Evolutionary conservation across 805 yeast genomes (phyloP).

Genomic region (Candida ascalaphidarum): DNA sequence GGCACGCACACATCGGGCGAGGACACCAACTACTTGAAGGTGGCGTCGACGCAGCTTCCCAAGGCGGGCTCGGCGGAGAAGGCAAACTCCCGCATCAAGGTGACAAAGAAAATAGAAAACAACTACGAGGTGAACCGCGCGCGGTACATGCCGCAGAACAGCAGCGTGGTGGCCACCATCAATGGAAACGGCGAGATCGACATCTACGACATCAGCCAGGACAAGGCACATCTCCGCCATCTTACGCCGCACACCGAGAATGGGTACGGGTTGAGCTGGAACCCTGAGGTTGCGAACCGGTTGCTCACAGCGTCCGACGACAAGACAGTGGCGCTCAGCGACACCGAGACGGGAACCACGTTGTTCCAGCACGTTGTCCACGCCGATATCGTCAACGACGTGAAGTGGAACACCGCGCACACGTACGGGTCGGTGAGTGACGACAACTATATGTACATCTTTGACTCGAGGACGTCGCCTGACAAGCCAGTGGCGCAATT

Average conservation of each 20-base stretch:
- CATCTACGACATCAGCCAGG: conserved; percentile 35
- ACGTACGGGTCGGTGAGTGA: conserved; percentile 70
- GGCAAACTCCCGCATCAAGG: conserved; percentile 48
- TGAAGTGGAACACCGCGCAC: conserved; percentile 57
- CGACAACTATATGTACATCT: conserved; percentile 47
- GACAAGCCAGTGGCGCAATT: conserved; percentile 15
- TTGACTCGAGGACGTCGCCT: conserved; percentile 43
- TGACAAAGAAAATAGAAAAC: conserved; percentile 52
- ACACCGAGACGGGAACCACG: conserved; percentile 17
- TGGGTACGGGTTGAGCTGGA: conserved; percentile 75
- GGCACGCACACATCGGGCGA: conserved; percentile 74
- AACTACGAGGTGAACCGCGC: conserved; percentile 66
- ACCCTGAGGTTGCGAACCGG: conserved; percentile 35
- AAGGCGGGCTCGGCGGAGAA: conserved; percentile 15
- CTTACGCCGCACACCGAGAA: conserved; percentile 52
- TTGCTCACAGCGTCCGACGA: conserved; percentile 64
- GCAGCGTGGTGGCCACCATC: conserved; percentile 52
- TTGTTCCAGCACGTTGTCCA: conserved; percentile 24
- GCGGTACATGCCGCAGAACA: conserved; percentile 57
- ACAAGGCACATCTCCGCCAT: conserved; percentile 12
- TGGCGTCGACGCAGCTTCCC: conserved; percentile 57
- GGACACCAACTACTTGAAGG: conserved; percentile 56
- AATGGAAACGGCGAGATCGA: conserved; percentile 57
- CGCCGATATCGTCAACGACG: conserved; percentile 62
- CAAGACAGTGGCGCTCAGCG: conserved; percentile 54